Evolutionary conservation across 176 grass and related monocot genomes (phyloP), one percentile per base, ranked within the genome.

Genomic region (Metroxylon sagu): DNA sequence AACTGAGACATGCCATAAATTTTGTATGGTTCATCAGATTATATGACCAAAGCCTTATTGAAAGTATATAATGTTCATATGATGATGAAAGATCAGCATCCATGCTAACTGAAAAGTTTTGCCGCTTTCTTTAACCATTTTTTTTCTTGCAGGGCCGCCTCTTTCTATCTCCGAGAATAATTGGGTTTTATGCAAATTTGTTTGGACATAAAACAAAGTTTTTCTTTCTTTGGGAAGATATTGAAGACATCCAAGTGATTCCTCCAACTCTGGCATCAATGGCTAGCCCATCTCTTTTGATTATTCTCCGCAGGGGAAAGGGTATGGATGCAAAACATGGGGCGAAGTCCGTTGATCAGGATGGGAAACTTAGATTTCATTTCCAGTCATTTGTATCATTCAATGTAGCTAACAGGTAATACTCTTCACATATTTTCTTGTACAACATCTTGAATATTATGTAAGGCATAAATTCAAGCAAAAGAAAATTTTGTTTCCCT

Each of bases 201-300:
- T 98, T 92, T 72, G 93, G 87, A 26, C 82, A 83, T 18, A 98
- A 98, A 80, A 98, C 81, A 49, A 88, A 79, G 74, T 88, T 98
- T 75, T 98, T 83, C 82, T 80, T 92, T 73, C 50, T 98, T 21
- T 98, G 93, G 93, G 93, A 98, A 70, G 93, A 98, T 73, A 92
- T 98, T 66, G 84, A 92, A 54, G 84, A 98, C 59, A 98, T 98
- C 64, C 83, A 90, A 60, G 53, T 85, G 62, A 75, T 83, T 69
- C 77, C 87, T 25, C 76, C 74, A 53, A 85, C 67, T 59, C 21
- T 90, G 49, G 58, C 70, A 79, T 70, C 71, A 43, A 65, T 83
- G 19, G 89, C 87, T 58, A 91, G 62, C 71, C 93, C 87, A 65
- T 98, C 93, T 16, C 19, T 92, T 61, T 50, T 74, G 30, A 78